Evolutionary conservation across 1,284 basidiomycete species (phyloP), one percentile per base, ranked within the genome.

Genomic region (Boletus smithii): DNA sequence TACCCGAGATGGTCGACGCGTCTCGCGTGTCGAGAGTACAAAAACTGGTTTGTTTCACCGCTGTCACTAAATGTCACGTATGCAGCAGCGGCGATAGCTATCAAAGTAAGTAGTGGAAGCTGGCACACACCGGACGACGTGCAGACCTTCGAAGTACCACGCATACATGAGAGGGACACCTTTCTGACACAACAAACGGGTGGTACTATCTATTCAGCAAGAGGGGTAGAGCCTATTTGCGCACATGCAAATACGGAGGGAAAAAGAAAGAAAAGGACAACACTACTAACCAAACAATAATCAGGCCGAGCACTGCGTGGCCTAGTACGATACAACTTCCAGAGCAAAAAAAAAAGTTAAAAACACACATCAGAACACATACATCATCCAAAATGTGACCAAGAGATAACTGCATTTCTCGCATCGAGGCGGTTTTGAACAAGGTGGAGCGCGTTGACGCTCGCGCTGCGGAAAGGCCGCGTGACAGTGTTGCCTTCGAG

Each of bases 381-480:
- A 14, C n/a, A 20, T 51, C 44, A 63, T 11, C 31, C 42, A 26
- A 85, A 85, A 60, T 83, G 80, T 13, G 83, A 82, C 83, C 84
- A 86, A 26, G 83, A 85, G 35, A 82, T 65, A 48, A 81, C 56
- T 32, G 79, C 71, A 11, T 80, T 69, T 44, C 83, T 68, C 1
- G 69, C 4, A 5, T 31, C 14, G 4, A 8, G 59, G 0, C 69
- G 66, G 1, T 46, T 33, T 22, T 36, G 43, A n/a, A 39, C 46
- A 14, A 26, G 6, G 11, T 47, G 33, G 23, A 69, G 31, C 69
- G 62, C 36, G 55, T 72, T 36, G 74, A 73, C 62, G 59, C 82
- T 85, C 37, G 71, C 66, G 41, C 71, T 77, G 24, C 85, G 76
- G 54, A 85, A 70, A 1, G 85, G 85, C 13, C 85, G 72, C 57